Evolutionary conservation across 495 filamentous ascomycete species (phyloP).

Genomic region (Coniosporium apollinis): DNA sequence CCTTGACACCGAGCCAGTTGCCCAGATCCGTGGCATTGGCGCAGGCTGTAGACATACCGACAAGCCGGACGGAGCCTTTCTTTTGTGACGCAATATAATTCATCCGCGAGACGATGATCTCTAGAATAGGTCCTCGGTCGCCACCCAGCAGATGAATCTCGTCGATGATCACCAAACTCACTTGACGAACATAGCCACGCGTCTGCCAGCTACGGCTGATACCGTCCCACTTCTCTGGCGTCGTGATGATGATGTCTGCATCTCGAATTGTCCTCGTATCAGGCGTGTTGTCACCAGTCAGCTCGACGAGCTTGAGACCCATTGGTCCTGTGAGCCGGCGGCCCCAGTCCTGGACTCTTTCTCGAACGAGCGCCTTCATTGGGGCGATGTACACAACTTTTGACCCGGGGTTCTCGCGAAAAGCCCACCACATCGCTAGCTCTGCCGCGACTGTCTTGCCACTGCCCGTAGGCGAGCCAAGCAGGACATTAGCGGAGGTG

Average conservation of each 20-base stretch:
- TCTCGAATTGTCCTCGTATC: conserved; percentile 88
- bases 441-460: conserved; percentile 95
- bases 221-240: conserved; percentile 98
- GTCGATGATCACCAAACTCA: conserved; percentile 94
- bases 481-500: conserved; percentile 73
- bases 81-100: conserved; percentile 95
- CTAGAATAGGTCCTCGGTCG: conserved; percentile 88
- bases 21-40: conserved; percentile 87
- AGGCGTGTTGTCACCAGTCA: conserved; percentile 96
- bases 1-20: conserved; percentile 95
- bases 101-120: conserved; percentile 98
- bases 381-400: conserved; percentile 99
- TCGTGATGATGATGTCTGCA: conserved; percentile 96
- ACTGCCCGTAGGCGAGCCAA: conserved; percentile 94
- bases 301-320: conserved; percentile 81
- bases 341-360: conserved; percentile 92
- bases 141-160: conserved; percentile 95
- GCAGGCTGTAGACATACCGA: conserved; percentile 97
- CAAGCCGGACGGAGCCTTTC: conserved; percentile 69
- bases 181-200: conserved; percentile 84
- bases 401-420: conserved; percentile 83
- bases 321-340: conserved; percentile 66
- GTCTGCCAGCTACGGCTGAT: conserved; percentile 98
- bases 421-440: conserved; percentile 99
- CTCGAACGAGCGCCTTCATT: conserved; percentile 96